Conservation (phyloP, 2,329 filamentous ascomycete species). For the Karstenula rhodostoma region DNA sequence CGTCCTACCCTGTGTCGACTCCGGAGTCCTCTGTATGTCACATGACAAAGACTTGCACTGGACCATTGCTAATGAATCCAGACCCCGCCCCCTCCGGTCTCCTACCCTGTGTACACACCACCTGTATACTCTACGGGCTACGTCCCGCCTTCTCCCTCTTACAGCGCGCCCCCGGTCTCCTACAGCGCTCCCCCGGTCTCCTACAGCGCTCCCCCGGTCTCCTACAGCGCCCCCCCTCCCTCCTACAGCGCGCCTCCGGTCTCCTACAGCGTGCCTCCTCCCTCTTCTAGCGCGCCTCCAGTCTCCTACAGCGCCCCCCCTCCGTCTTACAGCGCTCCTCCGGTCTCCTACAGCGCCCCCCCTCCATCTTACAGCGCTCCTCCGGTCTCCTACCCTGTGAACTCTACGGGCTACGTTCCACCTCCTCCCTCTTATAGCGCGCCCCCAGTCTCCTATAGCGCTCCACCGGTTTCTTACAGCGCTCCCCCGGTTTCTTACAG, state of each 20-base stretch:
- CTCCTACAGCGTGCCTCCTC: neutral
- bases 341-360: neutral
- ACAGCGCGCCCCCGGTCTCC: conserved; percentile 4
- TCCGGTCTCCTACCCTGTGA: too few species aligned
- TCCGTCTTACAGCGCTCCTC: conserved; percentile 13
- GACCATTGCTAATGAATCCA: neutral
- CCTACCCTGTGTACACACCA: conserved; percentile 12
- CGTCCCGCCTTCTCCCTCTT: conserved; percentile 5
- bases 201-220: neutral
- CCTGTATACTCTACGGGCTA: neutral
- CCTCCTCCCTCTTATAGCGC: too few species aligned
- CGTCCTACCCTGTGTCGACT: conserved; percentile 5
- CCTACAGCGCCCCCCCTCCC: neutral
- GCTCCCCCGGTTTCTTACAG: too few species aligned
- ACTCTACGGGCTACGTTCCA: too few species aligned
- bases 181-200: conserved; percentile 1
- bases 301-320: conserved; percentile 2
- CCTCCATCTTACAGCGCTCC: conserved; percentile 3
- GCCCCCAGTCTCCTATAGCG: too few species aligned
- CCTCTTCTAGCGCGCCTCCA: neutral
- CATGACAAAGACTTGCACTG: neutral
- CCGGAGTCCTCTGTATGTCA: conserved; percentile 8
- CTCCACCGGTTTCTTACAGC: too few species aligned
- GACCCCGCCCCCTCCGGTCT: conserved; percentile 3
- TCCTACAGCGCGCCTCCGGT: neutral